These are phyloP conservation scores for Hyaloscypha hepaticicola DNA, from an alignment of 495 filamentous ascomycete species.

Conservation along the genomic window DNA sequence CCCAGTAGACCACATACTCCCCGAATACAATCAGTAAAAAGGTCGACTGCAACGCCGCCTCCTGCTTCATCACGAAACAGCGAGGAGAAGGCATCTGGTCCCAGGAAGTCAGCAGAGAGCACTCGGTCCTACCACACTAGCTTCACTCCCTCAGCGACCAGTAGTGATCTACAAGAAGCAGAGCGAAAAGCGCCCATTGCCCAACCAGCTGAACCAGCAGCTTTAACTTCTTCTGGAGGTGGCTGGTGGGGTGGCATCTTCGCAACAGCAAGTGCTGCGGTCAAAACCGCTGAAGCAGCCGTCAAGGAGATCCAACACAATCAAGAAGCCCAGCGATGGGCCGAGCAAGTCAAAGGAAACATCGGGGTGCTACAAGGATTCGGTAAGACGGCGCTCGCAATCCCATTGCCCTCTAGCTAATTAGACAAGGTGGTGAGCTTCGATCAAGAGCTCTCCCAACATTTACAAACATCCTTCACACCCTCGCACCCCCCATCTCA, in stretches of 20 bases:
- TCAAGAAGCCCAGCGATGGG: conserved; percentile 95
- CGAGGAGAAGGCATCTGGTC: conserved; percentile 55
- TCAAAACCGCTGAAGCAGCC: conserved; percentile 90
- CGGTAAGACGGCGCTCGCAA: conserved; percentile 52
- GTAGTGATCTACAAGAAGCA: conserved; percentile 45
- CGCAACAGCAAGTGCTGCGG: conserved; percentile 71
- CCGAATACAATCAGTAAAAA: conserved; percentile 64
- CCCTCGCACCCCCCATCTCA: conserved; percentile 92
- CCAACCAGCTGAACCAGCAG: conserved; percentile 25
- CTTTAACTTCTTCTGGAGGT: conserved; percentile 17
- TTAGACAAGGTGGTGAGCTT: conserved; percentile 75
- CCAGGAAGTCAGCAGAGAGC: conserved; percentile 75
- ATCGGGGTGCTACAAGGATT: conserved; percentile 77
- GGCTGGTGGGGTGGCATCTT: conserved; percentile 94
- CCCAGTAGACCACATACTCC: conserved; percentile 80
- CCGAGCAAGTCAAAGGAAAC: conserved; percentile 89
- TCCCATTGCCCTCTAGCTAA: conserved; percentile 12
- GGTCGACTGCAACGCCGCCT: conserved; percentile 54
- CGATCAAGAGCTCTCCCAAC: conserved; percentile 87
- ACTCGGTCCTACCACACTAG: conserved; percentile 62
- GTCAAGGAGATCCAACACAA: conserved; percentile 95
- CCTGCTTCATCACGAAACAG: conserved; percentile 44
- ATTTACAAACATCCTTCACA: conserved; percentile 91
- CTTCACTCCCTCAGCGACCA: conserved; percentile 53
- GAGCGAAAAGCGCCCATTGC: conserved; percentile 44